Conservation (phyloP, 2,329 filamentous ascomycete genomes). For the Clonostachys chloroleuca region DNA sequence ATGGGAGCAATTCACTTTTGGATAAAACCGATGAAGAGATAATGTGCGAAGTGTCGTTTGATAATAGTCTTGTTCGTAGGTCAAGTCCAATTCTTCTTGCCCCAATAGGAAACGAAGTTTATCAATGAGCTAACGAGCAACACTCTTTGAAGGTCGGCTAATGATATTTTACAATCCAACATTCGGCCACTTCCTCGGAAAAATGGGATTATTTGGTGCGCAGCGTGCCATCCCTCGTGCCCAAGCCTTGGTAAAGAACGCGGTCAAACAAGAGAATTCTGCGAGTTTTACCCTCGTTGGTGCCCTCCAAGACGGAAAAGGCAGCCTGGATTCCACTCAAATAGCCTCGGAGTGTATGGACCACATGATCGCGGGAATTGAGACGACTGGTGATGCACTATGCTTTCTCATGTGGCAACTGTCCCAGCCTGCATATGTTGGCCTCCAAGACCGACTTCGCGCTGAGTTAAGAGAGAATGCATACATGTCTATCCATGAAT, state of each 20-base stretch:
- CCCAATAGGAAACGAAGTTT: background rate
- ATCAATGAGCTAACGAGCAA: background rate
- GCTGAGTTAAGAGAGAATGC: slow-evolving; percentile 20
- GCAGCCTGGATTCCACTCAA: slow-evolving; percentile 29
- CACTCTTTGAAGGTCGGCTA: slow-evolving; percentile 44
- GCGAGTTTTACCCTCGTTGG: slow-evolving; percentile 6
- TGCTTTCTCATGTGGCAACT: slow-evolving; percentile 71
- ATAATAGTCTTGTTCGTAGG: slow-evolving; percentile 63
- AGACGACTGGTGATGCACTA: slow-evolving; percentile 55
- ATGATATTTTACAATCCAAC: slow-evolving; percentile 52
- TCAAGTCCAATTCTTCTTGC: slow-evolving; percentile 1
- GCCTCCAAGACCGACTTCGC: slow-evolving; percentile 43
- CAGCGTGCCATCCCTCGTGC: background rate
- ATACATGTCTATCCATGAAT: slow-evolving; percentile 28
- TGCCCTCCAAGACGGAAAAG: slow-evolving; percentile 9
- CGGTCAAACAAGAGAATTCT: slow-evolving; percentile 5
- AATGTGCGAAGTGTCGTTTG: slow-evolving; percentile 65
- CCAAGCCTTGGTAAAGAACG: background rate
- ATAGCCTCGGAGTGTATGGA: slow-evolving; percentile 49
- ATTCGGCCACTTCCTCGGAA: slow-evolving; percentile 33
- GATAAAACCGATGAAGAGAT: slow-evolving; percentile 53
- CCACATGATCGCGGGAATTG: slow-evolving; percentile 47
- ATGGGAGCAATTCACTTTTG: slow-evolving; percentile 57
- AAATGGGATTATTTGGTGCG: background rate
- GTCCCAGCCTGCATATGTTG: slow-evolving; percentile 50